Percentiles rank a stretch among this genome's conserved stretches.
Evolutionary conservation across 139 green algal species (phyloP).

Genomic region (Chlorella sp.): DNA sequence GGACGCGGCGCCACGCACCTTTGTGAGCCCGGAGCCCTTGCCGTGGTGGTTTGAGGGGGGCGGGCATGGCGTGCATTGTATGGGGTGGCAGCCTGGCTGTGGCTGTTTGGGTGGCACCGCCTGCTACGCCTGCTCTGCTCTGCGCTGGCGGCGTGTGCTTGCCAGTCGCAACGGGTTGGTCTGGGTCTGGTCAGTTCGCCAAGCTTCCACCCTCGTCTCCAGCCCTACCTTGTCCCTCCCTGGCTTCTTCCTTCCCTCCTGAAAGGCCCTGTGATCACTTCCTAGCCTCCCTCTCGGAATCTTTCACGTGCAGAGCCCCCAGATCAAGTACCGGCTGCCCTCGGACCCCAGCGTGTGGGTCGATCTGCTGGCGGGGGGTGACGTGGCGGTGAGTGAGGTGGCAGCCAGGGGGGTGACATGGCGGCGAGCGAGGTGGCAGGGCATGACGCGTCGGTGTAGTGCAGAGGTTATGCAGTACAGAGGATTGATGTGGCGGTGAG

Average conservation of each 20-base stretch:
- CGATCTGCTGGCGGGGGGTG: constrained; percentile 73
- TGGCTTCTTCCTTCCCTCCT: too few species aligned
- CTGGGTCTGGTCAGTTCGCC: too few species aligned
- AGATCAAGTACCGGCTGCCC: constrained; percentile 77
- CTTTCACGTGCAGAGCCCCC: constrained; percentile 28
- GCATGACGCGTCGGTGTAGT: neutral
- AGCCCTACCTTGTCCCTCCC: too few species aligned
- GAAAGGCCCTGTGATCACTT: too few species aligned
- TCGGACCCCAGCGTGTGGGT: constrained; percentile 57
- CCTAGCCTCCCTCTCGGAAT: neutral
- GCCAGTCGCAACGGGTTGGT: too few species aligned
- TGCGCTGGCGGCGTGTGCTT: neutral
- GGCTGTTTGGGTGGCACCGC: neutral
- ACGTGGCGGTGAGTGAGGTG: constrained; percentile 44
- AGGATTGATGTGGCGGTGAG: neutral
- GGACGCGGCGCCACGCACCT: neutral
- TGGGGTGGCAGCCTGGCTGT: neutral
- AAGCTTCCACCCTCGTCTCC: neutral
- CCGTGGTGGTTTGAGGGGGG: neutral
- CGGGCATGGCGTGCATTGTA: neutral
- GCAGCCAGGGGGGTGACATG: neutral
- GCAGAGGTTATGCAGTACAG: too few species aligned
- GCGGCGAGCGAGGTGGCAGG: neutral
- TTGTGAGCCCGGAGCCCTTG: neutral
- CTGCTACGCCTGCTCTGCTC: neutral